Evolutionary conservation across 345 rosid species (phyloP), one percentile per base, ranked within the genome.

Genomic region (Acer campestre): DNA sequence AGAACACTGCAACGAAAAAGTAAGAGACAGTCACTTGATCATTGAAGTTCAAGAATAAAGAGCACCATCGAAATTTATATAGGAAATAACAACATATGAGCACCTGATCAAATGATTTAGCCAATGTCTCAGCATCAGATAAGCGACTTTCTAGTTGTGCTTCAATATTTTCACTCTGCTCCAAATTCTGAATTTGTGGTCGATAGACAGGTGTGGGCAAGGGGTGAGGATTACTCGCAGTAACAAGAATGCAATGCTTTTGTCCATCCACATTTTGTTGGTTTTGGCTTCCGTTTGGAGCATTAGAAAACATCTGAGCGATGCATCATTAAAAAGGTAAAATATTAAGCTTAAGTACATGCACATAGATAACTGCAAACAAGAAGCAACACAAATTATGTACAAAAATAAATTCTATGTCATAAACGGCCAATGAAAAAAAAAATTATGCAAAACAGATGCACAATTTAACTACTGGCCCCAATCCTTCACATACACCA

Each of bases 171-270:
- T 89, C 97, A 69, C 78, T 80, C 78, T 85, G 85, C 70, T 93
- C 99, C 70, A 79, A 80, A 68, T 79, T 92, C 85, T 85, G 95
- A 68, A 87, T 65, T 75, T 85, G 91, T 35, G 97, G 97, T 71
- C 90, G 88, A 84, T 85, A 94, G 77, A 96, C 98, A 82, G 97
- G 97, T 75, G 99, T 94, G 68, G 99, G 94, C 82, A 96, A 91
- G 20, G 94, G 87, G 83, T 90, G 71, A 75, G 98, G 99, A 78
- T 96, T 91, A 84, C 97, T 96, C 70, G 98, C 97, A 78, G 97
- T 91, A 85, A 96, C 82, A 78, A 94, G 89, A 82, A 96, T 83
- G 81, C 99, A 96, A 79, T 96, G 97, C 82, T 90, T 91, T 87
- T 90, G 90, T 62, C 86, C 83, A 75, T 96, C 97, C 59, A 83